These are phyloP conservation scores for Phytopythium montanum DNA, from an alignment of 352 stramenopile species.

Conservation along the genomic window DNA sequence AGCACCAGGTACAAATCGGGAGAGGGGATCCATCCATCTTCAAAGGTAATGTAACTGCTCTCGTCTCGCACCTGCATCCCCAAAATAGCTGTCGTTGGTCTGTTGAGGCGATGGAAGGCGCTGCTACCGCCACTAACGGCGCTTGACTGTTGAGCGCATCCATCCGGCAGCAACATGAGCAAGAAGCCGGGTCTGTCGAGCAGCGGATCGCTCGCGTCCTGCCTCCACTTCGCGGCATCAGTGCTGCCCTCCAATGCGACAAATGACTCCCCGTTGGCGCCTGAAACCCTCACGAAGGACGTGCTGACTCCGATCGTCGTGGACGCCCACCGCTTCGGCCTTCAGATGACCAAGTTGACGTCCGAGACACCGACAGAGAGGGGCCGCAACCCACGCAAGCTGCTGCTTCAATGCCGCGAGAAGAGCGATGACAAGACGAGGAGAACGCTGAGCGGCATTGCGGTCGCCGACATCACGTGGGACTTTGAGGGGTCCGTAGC, in stretches of 20 bases:
- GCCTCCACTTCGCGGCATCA: constrained; percentile 37
- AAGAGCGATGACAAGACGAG: constrained; percentile 1
- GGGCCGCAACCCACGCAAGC: constrained; percentile 22
- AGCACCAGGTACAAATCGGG: too few species aligned
- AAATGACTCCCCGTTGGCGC: constrained; percentile 3
- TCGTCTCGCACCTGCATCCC: background rate
- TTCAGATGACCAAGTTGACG: constrained; percentile 20
- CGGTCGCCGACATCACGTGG: constrained; percentile 54
- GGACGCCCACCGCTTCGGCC: constrained; percentile 48
- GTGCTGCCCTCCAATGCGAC: constrained; percentile 20
- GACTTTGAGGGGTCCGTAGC: constrained; percentile 40
- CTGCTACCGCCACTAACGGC: background rate
- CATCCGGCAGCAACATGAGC: constrained; percentile 8
- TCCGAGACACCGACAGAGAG: background rate
- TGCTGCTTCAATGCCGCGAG: constrained; percentile 16
- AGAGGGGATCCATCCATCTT: background rate
- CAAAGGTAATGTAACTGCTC: constrained; percentile 1
- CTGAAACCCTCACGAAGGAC: constrained; percentile 43
- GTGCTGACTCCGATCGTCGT: constrained; percentile 47
- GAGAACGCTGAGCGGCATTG: constrained; percentile 9
- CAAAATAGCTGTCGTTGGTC: background rate
- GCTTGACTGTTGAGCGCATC: background rate
- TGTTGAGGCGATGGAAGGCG: background rate
- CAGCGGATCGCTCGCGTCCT: constrained; percentile 34
- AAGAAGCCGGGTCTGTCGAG: constrained; percentile 24